Percentiles rank a stretch among this genome's conserved stretches.
Evolutionary conservation across 176 grass and related monocot species (phyloP).

Genomic region (Pontederia paniculata): DNA sequence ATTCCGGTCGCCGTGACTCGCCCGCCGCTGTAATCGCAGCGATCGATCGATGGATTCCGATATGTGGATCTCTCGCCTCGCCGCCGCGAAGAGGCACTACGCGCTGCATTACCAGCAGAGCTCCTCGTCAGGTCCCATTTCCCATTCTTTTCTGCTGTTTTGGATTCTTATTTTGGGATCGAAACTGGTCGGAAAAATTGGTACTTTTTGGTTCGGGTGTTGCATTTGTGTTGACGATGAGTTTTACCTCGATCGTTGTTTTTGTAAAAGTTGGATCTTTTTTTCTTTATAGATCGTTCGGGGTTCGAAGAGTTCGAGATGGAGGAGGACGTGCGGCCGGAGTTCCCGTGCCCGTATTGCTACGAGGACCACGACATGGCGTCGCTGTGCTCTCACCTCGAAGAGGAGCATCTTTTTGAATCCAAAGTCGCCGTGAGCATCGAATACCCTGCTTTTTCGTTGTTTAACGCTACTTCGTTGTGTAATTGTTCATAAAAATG

Average conservation of each 20-base stretch:
- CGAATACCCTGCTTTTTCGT: not conserved
- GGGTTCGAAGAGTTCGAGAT: constrained; percentile 3
- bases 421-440: constrained; percentile 16
- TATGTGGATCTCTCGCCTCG: constrained; percentile 13
- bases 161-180: not conserved
- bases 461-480: not conserved
- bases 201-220: no score
- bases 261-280: not conserved
- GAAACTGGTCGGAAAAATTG: not conserved
- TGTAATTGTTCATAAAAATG: no score
- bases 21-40: no score
- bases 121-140: not conserved
- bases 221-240: not conserved
- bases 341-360: constrained; percentile 12
- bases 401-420: constrained; percentile 16
- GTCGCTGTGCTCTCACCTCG: constrained; percentile 13
- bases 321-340: constrained; percentile 10
- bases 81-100: constrained; percentile 17
- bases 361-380: constrained; percentile 13
- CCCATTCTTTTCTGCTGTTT: not conserved
- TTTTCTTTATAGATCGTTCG: not conserved
- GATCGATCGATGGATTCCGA: constrained; percentile 11
- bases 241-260: not conserved
- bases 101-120: constrained; percentile 5
- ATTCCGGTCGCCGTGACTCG: no score